A percentile compares a stretch with the other conserved stretches of the same genome.
Conservation (phyloP, 139 green algal genomes). For the Auxenochlorella pyrenoidosa region DNA sequence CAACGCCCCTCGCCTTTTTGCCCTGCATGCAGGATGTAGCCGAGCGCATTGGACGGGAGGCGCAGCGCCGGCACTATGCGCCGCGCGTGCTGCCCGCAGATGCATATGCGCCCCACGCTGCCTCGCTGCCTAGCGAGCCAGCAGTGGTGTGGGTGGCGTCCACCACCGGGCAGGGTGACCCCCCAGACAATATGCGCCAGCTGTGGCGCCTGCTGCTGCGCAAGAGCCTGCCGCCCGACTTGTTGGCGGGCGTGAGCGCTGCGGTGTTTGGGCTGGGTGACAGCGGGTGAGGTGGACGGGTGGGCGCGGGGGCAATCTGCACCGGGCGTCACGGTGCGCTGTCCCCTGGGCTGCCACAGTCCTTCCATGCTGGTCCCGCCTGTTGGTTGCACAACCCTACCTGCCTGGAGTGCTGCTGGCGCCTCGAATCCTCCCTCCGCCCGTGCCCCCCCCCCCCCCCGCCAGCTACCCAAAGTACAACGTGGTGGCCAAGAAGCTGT, state of each 20-base stretch:
- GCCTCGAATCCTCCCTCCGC: too few relatives aligned
- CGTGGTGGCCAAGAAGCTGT: constrained; percentile 91
- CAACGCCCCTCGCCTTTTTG: neutral
- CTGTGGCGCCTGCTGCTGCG: constrained; percentile 95
- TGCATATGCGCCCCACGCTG: constrained; percentile 60
- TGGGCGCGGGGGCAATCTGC: neutral
- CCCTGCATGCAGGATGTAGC: constrained; percentile 82
- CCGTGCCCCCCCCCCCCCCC: too few relatives aligned
- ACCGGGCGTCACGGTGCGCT: neutral
- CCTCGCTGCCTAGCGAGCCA: constrained; percentile 64
- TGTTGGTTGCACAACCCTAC: neutral
- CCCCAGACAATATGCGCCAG: constrained; percentile 85
- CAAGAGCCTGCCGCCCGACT: constrained; percentile 78
- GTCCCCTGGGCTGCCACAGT: too few relatives aligned
- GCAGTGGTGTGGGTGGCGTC: constrained; percentile 79
- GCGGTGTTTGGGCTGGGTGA: constrained; percentile 97
- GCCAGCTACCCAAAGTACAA: constrained; percentile 93
- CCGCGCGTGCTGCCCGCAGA: constrained; percentile 78
- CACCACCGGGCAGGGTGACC: constrained; percentile 93
- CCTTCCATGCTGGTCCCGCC: neutral
- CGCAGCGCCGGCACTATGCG: constrained; percentile 52
- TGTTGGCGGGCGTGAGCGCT: constrained; percentile 58
- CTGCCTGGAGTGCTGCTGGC: too few relatives aligned
- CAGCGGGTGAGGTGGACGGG: constrained; percentile 56
- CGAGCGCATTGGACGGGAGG: constrained; percentile 86